Conservation (phyloP, 345 rosid genomes). For the Pseudoturritis turrita region DNA sequence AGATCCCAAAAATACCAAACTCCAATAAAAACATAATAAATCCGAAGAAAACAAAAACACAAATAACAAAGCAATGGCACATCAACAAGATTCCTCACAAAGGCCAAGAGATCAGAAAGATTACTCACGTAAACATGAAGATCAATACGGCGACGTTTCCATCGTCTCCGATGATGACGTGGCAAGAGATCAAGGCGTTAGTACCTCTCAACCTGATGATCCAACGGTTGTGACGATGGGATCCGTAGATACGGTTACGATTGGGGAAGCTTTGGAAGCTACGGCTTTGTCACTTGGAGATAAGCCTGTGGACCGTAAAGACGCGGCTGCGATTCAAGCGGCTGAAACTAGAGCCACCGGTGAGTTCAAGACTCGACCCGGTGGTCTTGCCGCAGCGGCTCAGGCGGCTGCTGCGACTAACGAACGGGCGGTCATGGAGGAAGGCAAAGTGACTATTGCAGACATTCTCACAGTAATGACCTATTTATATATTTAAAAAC, state of each 20-base stretch:
- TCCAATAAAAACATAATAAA: neutral
- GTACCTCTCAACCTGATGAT: constrained; percentile 19
- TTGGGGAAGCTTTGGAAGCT: constrained; percentile 58
- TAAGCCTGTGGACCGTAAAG: constrained; percentile 50
- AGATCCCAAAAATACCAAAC: neutral
- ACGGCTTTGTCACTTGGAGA: constrained; percentile 39
- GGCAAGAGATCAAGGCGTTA: constrained; percentile 16
- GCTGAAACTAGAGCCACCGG: constrained; percentile 48
- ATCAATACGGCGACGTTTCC: constrained; percentile 37
- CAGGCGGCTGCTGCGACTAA: constrained; percentile 44
- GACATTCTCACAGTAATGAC: constrained; percentile 41
- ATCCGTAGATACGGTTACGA: constrained; percentile 29
- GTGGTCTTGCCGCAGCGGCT: constrained; percentile 43
- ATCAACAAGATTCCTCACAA: neutral
- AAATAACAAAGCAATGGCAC: constrained; percentile 2
- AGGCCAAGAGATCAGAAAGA: neutral
- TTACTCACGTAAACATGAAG: neutral
- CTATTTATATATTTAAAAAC: neutral
- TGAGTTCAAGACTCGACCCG: constrained; percentile 16
- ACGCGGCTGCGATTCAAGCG: constrained; percentile 51
- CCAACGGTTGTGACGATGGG: constrained; percentile 11
- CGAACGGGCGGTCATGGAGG: constrained; percentile 14
- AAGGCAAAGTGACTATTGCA: constrained; percentile 38
- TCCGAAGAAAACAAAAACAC: neutral
- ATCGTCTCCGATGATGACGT: constrained; percentile 34